Conservation (phyloP, 805 yeast genomes). For the Saturnispora serradocipensis region DNA sequence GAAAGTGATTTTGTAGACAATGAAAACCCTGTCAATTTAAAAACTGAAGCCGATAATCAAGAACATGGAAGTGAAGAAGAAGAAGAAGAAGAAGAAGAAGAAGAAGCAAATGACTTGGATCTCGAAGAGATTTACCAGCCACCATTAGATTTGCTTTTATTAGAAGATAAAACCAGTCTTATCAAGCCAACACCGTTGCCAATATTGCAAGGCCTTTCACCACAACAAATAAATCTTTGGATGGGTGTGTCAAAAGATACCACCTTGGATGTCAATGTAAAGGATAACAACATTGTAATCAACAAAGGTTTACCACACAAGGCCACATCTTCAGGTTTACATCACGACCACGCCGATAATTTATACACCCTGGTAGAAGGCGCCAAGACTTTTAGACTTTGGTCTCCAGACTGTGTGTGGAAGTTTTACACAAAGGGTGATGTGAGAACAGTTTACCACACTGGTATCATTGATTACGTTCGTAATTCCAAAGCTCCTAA, state of each 20-base stretch:
- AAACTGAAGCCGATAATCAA: slow-evolving; percentile 11
- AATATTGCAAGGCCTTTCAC: slow-evolving; percentile 28
- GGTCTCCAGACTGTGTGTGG: slow-evolving; percentile 52
- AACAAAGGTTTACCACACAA: slow-evolving; percentile 30
- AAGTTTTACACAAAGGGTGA: slow-evolving; percentile 58
- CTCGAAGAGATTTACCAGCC: slow-evolving; percentile 12
- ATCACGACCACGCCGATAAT: slow-evolving; percentile 77
- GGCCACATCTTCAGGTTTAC: slow-evolving; percentile 61
- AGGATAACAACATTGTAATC: background rate
- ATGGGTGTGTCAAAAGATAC: slow-evolving; percentile 34
- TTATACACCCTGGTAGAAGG: slow-evolving; percentile 56
- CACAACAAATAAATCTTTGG: slow-evolving; percentile 74
- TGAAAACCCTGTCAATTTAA: slow-evolving; percentile 18
- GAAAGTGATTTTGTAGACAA: slow-evolving; percentile 16
- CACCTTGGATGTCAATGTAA: slow-evolving; percentile 21
- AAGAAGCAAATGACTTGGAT: slow-evolving; percentile 18
- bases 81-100: slow-evolving; percentile 19
- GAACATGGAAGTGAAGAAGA: background rate
- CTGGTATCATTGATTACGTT: slow-evolving; percentile 61
- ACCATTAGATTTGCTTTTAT: slow-evolving; percentile 43
- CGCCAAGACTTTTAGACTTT: slow-evolving; percentile 55
- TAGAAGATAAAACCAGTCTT: slow-evolving; percentile 25
- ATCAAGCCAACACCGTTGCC: slow-evolving; percentile 24
- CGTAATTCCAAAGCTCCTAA: slow-evolving; percentile 43
- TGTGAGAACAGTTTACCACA: slow-evolving; percentile 40